Base-by-base conservation (phyloP, 345 rosid genomes). In the Brassica nigra region DNA sequence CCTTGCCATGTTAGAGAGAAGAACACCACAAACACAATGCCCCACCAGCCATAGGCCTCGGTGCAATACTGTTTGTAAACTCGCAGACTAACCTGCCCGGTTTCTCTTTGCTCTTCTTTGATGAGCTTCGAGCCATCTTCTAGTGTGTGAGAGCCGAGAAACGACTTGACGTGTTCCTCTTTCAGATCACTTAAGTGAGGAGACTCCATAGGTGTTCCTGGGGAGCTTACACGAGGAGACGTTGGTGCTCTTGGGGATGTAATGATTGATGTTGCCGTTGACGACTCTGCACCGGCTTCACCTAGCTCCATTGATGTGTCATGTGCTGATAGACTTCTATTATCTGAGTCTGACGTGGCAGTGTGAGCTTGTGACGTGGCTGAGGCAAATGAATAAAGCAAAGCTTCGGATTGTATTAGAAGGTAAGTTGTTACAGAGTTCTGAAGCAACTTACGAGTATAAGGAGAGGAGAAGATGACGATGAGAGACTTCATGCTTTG, bases 21-120 rank as follows among this genome's bases (percentile, higher is more conserved):
- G 3, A 88, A 71, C 74, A 91, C 36, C 12, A 90, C 90, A 11
- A 66, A 73, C 15, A 78, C 83, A 33, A 86, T 83, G 8, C 99
- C 99, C 92, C 94, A 90, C 99, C 97, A 95, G 36, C 99, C 97
- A 74, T 79, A 95, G 33, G 97, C 97, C 80, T 89, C 97, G 0
- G 97, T 91, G 85, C 83, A 83, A 85, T 92, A 95, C 49, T 86
- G 75, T 81, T 87, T 92, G 82, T 95, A 92, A 20, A 95, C 97
- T 2, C 70, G 77, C 69, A 86, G 79, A 82, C 90, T 90, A 20
- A 95, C 93, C 76, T 84, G 86, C 34, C 99, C 99, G 0, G 88
- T 91, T 83, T 89, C 97, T 79, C 89, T 87, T 81, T 91, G 91
- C 83, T 95, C 99, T 3, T 95, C 99, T 82, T 92, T 83, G 73